Conservation (phyloP, 176 grass and related monocot genomes). For the Metroxylon sagu region DNA sequence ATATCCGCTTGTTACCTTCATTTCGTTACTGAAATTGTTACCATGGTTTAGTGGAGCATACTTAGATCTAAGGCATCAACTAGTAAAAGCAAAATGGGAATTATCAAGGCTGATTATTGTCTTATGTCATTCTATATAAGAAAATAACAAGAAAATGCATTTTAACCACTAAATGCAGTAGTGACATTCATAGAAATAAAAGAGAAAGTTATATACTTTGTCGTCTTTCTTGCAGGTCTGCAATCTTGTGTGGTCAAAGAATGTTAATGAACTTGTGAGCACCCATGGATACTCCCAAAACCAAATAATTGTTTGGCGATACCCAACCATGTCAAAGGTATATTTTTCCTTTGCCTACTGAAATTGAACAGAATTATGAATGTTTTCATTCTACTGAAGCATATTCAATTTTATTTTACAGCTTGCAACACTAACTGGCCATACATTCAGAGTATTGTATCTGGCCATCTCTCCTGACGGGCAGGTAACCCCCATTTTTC, state of each 20-base stretch:
- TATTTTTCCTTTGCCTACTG: background rate
- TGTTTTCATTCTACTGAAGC: background rate
- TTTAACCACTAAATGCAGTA: too few species aligned
- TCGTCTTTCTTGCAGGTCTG: slow-evolving; percentile 47
- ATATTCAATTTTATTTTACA: slow-evolving; percentile 26
- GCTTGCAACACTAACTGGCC: slow-evolving; percentile 85
- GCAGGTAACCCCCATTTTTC: slow-evolving; percentile 38
- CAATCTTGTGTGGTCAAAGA: slow-evolving; percentile 99
- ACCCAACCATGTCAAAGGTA: slow-evolving; percentile 99
- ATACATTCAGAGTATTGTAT: slow-evolving; percentile 87
- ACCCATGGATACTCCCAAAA: slow-evolving; percentile 98
- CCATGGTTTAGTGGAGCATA: too few species aligned
- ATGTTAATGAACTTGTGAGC: slow-evolving; percentile 97
- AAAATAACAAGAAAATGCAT: too few species aligned
- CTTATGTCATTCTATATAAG: too few species aligned
- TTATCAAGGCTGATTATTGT: too few species aligned
- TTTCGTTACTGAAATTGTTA: too few species aligned
- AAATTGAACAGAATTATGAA: background rate
- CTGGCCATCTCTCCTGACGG: slow-evolving; percentile 95
- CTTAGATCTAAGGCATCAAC: too few species aligned
- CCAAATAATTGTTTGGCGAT: slow-evolving; percentile 99
- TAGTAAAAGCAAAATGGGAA: too few species aligned
- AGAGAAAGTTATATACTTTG: background rate
- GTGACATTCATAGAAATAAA: too few species aligned
- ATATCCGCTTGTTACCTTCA: too few species aligned